Conservation (phyloP, 805 yeast genomes). For the Candida qinlingensis region DNA sequence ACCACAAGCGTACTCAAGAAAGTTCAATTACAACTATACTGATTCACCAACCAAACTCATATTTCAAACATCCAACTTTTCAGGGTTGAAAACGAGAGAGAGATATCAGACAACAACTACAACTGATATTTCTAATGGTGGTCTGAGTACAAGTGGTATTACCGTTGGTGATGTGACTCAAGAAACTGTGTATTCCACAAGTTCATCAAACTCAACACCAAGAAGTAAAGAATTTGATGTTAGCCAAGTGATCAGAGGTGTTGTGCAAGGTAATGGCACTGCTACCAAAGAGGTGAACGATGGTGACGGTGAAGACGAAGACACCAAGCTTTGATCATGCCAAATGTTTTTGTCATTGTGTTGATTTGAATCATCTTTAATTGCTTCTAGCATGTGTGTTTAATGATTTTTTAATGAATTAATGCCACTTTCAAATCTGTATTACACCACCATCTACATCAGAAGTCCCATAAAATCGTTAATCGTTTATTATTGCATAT, state of each 20-base stretch:
- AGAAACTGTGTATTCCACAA: conserved; percentile 22
- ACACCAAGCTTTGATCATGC: no score
- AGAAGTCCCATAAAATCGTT: no score
- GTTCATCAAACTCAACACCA: conserved; percentile 10
- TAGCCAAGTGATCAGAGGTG: not conserved
- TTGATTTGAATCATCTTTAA: not conserved
- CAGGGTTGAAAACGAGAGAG: not conserved
- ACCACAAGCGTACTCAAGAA: not conserved
- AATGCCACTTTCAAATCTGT: no score
- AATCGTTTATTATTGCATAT: no score
- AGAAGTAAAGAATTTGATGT: not conserved
- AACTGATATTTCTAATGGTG: conserved; percentile 15
- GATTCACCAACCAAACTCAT: not conserved
- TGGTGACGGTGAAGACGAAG: not conserved
- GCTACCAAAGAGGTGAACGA: not conserved
- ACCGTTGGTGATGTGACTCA: conserved; percentile 20
- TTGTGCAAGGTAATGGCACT: not conserved
- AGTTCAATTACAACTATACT: not conserved
- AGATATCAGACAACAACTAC: conserved; percentile 8
- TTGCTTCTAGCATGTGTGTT: no score
- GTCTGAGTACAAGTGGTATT: conserved; percentile 9
- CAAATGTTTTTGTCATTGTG: no score
- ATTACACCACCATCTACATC: no score
- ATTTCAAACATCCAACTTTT: conserved; percentile 1
- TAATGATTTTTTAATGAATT: no score